Evolutionary conservation across 257 asterid genomes (phyloP), one percentile per base, ranked within the genome.

Genomic region (Schizonepeta tenuifolia): DNA sequence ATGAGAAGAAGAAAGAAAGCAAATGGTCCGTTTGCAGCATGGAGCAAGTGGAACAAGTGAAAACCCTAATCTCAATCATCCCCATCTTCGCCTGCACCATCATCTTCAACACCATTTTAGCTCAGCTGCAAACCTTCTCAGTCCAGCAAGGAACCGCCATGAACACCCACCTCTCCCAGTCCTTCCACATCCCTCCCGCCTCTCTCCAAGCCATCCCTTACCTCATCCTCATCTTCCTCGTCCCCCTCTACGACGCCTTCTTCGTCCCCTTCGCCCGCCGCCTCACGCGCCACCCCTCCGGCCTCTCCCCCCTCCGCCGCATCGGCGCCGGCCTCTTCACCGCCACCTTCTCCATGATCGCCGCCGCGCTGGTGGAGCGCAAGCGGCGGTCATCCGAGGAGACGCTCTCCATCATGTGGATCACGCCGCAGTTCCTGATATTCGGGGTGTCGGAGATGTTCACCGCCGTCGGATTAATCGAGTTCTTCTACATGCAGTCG

Each of bases 121-220:
- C 99, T 5, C 99, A 94, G 40, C 82, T 94, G 9, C 99, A 94
- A 15, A 94, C 99, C 15, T 94, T 94, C 82, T 94, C 99, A 33
- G 99, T 94, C 78, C 99, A 91, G 74, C 99, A 94, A 76, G 99
- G 92, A 35, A 83, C 87, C 63, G 20, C 88, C 14, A 94, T 94
- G 99, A 69, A 94, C 84, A 94, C 97, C 1, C 77, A 77, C n/a
- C 74, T 93, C 17, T 80, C 86, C 1, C 20, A 68, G 8, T 73
- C 77, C 61, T 91, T 93, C 91, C 87, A 84, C 71, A 86, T 94
- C 57, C 99, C 99, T 0, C 97, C 99, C 0, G 99, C 99, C 31
- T 91, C 99, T 1, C 96, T 94, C 68, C 99, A 94, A 68, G 86
- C 99, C 69, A 89, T 94, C 75, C 99, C 99, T 20, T 94, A 94